phyloP scores from a whole-genome alignment of 305 asterid species.

The Solanum hybrid region DNA sequence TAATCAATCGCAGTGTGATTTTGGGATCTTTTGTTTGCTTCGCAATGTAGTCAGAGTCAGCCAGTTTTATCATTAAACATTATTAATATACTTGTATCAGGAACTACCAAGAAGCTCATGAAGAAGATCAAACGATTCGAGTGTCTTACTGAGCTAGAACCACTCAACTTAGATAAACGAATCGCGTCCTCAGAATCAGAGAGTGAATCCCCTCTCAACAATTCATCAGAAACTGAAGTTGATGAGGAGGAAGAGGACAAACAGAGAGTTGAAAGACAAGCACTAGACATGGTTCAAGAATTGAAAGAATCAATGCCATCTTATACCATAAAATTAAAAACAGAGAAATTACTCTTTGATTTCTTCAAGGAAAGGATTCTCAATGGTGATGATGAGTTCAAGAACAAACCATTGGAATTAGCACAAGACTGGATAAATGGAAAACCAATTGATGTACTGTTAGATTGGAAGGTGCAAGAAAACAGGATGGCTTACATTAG shows the following conservation, averaged over 20 bases:
- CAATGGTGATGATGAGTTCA: background rate
- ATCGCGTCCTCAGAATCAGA: conserved; percentile 32
- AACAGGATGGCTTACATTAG: conserved; percentile 38
- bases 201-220: conserved; percentile 17
- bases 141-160: conserved; percentile 49
- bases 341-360: conserved; percentile 40
- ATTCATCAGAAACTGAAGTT: background rate
- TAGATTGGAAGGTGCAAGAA: conserved; percentile 43
- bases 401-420: conserved; percentile 19
- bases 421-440: conserved; percentile 47
- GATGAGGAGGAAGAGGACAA: conserved; percentile 17
- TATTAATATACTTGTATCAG: conserved; percentile 14
- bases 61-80: background rate
- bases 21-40: background rate
- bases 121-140: conserved; percentile 49
- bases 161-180: conserved; percentile 33
- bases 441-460: conserved; percentile 7
- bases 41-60: background rate
- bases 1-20: background rate
- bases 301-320: conserved; percentile 30
- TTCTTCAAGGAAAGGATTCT: conserved; percentile 39
- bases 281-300: conserved; percentile 30
- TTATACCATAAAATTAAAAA: conserved; percentile 14
- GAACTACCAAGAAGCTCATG: conserved; percentile 45
- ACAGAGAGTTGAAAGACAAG: conserved; percentile 17